phyloP scores from a whole-genome alignment of 768 basidiomycete species.

The Lentinula aciculospora region DNA sequence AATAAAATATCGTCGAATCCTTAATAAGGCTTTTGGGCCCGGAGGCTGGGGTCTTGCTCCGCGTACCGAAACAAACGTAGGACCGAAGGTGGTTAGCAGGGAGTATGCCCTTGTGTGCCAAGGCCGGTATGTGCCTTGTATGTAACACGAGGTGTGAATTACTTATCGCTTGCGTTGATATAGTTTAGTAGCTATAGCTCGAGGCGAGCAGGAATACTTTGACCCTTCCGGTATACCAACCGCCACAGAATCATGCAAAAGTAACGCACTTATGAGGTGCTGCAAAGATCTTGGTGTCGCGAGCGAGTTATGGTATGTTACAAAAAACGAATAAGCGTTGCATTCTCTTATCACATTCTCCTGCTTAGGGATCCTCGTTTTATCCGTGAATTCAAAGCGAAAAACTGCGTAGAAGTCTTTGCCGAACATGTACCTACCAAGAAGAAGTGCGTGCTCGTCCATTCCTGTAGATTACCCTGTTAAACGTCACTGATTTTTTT shows the following conservation, averaged over 20 bases:
- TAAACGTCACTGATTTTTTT: too few relatives aligned
- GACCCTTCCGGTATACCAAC: conserved; percentile 88
- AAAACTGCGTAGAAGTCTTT: conserved; percentile 81
- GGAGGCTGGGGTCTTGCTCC: conserved; percentile 98
- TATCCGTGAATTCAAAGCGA: conserved; percentile 86
- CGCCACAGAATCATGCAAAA: conserved; percentile 92
- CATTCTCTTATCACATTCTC: neutral
- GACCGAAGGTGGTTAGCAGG: conserved; percentile 80
- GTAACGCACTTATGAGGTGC: conserved; percentile 95
- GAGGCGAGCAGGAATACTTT: conserved; percentile 97
- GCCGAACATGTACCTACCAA: conserved; percentile 80
- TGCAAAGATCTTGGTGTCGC: conserved; percentile 96
- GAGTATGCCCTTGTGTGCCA: conserved; percentile 94
- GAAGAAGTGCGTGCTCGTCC: conserved; percentile 66
- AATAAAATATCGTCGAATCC: conserved; percentile 89
- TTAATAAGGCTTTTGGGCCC: conserved; percentile 93
- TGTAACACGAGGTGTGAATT: neutral
- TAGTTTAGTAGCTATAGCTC: conserved; percentile 84
- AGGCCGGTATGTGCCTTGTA: conserved; percentile 57
- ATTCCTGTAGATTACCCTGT: too few relatives aligned
- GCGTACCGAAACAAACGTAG: conserved; percentile 85
- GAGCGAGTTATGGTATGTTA: conserved; percentile 84
- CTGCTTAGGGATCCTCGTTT: conserved; percentile 87
- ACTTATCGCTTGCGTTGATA: neutral
- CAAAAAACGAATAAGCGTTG: neutral